Evolutionary conservation across 2,329 filamentous ascomycete genomes (phyloP), one percentile per base, ranked within the genome.

Genomic region (Passalora sequoiae): DNA sequence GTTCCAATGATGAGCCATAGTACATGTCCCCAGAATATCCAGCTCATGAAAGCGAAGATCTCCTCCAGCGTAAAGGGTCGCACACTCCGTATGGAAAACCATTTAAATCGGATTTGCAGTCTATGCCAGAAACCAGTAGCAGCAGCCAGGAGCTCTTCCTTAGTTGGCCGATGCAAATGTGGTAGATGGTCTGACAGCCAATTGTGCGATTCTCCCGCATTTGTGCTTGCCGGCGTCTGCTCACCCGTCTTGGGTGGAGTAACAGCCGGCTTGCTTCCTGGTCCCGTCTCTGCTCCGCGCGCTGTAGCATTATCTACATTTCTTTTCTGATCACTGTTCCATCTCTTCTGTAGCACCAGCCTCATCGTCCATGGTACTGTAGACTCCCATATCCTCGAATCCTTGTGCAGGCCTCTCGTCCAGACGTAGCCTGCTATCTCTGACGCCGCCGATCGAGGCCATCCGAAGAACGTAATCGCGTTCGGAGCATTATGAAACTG

Each of bases 1-100:
- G 92, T 98, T 41, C 92, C 92, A 21, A 97, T 76, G n/a, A 97
- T 76, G 56, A 98, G 80, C 92, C 92, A 98, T 8, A 95, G 78
- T 6, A 98, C 73, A 66, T 98, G 92, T 0, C 91, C 92, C 41
- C 96, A 75, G 50, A 97, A 77, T 50, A 98, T 84, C 91, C 91
- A 97, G 2, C 92, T 97, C 40, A 88, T 80, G 51, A 98, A 91
- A 3, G 92, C 92, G 33, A 89, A 86, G 73, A 95, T 96, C 69
- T 98, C 92, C 64, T 98, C 92, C 16, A 84, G 78, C 65, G 94
- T 98, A 79, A 92, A 98, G 0, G 92, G 92, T 27, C 92, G 78
- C 64, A 86, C 86, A 63, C 89, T 95, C 61, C 89, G 77, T 58
- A 98, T 98, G 2, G 92, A 94, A 58, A 92, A 83, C 92, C 92